Base-by-base conservation (phyloP, 1,139 yeast genomes). In the Magnusiomyces paraingens region DNA sequence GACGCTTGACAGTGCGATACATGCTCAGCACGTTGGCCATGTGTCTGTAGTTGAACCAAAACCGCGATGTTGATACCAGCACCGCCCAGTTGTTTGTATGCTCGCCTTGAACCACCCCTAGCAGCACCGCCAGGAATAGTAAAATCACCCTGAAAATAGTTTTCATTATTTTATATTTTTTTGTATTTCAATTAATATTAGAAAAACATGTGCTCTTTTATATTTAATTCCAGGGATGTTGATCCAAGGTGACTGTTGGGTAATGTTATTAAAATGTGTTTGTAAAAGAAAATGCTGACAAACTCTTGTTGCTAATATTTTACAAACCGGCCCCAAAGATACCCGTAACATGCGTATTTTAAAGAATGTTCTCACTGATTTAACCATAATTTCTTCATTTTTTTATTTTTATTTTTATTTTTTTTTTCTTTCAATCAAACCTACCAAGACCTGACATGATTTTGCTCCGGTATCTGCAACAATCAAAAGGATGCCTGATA, bases 1-100 rank as follows among this genome's bases (percentile, higher is more conserved):
- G 73, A 62, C 99, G 76, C 70, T 91, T 93, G 38, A 93, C 99
- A 0, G 98, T 93, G 62, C 99, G 79, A 72, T 93, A 93, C 80
- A 94, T 83, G 68, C 96, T 86, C 61, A 93, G 76, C 18, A 87
- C 96, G 70, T 93, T 93, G 48, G 99, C 99, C 91, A 93, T 89
- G 70, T 93, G 99, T 68, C 97, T 78, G 68, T 93, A 93, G 70
- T 93, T 93, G 76, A 93, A 93, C 99, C 99, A 93, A 71, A 93
- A 93, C 59, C 98, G 76, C 3, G 98, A 90, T 1, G 99, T 91
- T 2, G 96, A 90, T 36, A 93, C 96, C 52, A 93, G 73, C 3
- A 93, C 98, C 0, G 99, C 99, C 47, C 51, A 42, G 47, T 49
- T 49, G 47, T 41, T 49, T 20, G 50, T 47, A 20, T 49, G 46